Evolutionary conservation across 2,329 filamentous ascomycete species (phyloP).

Genomic region (Ophiosphaerella herpotricha): DNA sequence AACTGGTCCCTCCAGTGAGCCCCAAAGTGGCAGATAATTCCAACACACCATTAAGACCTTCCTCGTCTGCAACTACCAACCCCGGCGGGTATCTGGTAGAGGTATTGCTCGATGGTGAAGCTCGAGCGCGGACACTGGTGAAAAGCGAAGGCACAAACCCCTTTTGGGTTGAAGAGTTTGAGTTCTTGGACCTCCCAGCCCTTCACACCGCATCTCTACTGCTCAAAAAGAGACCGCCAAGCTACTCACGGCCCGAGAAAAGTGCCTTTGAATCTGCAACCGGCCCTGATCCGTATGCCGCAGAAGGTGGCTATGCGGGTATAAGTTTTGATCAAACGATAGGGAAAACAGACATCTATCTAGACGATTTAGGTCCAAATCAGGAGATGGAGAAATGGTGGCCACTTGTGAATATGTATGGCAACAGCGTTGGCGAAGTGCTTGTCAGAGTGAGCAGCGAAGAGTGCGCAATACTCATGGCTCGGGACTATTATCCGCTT

Average conservation of each 20-base stretch:
- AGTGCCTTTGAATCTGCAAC: constrained; percentile 42
- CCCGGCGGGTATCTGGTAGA: constrained; percentile 77
- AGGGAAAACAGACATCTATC: constrained; percentile 78
- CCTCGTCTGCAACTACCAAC: constrained; percentile 36
- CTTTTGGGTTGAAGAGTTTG: constrained; percentile 82
- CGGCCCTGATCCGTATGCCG: constrained; percentile 36
- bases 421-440: constrained; percentile 80
- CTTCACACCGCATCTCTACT: constrained; percentile 72
- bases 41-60: constrained; percentile 30
- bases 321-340: constrained; percentile 57
- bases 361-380: constrained; percentile 77
- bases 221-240: constrained; percentile 65
- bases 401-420: constrained; percentile 75
- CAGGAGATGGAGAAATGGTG: constrained; percentile 86
- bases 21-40: constrained; percentile 41
- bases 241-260: constrained; percentile 42
- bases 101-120: constrained; percentile 78
- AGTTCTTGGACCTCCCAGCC: constrained; percentile 74
- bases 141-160: constrained; percentile 74
- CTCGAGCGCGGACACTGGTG: constrained; percentile 74
- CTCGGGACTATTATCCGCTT: constrained; percentile 81
- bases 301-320: constrained; percentile 51
- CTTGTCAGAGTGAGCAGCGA: constrained; percentile 82
- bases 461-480: constrained; percentile 86
- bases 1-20: constrained; percentile 51